Percentiles rank a stretch among this genome's conserved stretches.
Conservation (phyloP, 2,329 filamentous ascomycete genomes). For the Penicillium sp. region DNA sequence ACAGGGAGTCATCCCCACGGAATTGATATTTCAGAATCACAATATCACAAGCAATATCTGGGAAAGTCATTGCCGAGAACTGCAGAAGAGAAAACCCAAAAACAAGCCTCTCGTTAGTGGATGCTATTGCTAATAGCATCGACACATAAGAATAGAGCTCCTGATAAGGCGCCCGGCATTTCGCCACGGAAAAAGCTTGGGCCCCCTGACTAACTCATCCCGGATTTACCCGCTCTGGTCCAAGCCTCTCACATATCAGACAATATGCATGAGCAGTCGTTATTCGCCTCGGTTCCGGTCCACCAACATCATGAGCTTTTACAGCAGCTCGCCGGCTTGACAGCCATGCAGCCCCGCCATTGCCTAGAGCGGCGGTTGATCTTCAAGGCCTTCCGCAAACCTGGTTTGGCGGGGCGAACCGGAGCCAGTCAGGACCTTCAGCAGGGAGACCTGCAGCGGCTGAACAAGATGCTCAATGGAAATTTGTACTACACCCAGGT, state of each 20-base stretch:
- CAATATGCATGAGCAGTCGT: slow-evolving; percentile 61
- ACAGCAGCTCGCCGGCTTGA: slow-evolving; percentile 60
- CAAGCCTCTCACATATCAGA: slow-evolving; percentile 4
- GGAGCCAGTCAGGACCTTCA: slow-evolving; percentile 48
- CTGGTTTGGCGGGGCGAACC: slow-evolving; percentile 40
- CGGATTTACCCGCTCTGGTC: slow-evolving; percentile 18
- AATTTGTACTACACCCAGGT: slow-evolving; percentile 56
- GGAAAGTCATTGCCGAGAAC: neutral
- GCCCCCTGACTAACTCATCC: slow-evolving; percentile 21
- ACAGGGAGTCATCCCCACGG: neutral
- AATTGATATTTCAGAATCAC: neutral
- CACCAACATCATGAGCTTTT: slow-evolving; percentile 60
- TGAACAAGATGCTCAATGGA: slow-evolving; percentile 50
- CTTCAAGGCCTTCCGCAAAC: slow-evolving; percentile 56
- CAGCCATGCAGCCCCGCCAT: slow-evolving; percentile 59
- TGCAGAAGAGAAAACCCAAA: neutral
- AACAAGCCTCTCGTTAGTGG: neutral
- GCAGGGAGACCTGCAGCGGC: slow-evolving; percentile 44
- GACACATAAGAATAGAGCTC: slow-evolving; percentile 14
- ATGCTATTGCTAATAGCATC: slow-evolving; percentile 14
- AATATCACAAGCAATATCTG: neutral
- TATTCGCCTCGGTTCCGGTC: slow-evolving; percentile 59
- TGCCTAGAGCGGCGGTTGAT: slow-evolving; percentile 57
- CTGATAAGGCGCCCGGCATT: slow-evolving; percentile 7
- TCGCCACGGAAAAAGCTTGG: slow-evolving; percentile 22